Conservation (phyloP, 192 early-diverging fungal genomes). For the Podila verticillata region DNA sequence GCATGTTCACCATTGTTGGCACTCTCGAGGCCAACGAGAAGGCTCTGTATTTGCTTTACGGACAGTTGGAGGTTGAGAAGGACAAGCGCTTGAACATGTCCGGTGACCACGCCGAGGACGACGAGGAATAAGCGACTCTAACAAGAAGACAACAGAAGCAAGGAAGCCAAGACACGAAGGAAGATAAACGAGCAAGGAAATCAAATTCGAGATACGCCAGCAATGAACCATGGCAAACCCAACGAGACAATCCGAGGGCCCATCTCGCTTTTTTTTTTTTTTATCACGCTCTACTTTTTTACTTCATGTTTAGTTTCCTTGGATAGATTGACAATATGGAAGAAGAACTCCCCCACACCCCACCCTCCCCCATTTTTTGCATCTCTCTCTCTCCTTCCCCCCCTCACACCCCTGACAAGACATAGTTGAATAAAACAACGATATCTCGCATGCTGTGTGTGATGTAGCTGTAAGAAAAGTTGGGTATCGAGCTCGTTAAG, state of each 20-base stretch:
- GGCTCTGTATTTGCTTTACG: conserved; percentile 92
- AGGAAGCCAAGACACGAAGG: not conserved
- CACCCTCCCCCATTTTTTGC: not conserved
- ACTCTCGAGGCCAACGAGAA: conserved; percentile 87
- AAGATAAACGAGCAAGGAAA: not conserved
- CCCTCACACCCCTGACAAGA: no score
- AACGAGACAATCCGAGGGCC: no score
- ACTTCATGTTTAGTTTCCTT: not conserved
- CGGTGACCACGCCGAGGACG: conserved; percentile 48
- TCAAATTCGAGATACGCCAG: no score
- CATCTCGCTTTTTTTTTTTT: no score
- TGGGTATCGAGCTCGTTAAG: no score
- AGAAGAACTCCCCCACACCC: not conserved
- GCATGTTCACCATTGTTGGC: conserved; percentile 93
- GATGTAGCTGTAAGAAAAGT: no score
- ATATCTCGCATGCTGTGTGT: no score
- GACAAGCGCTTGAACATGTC: conserved; percentile 71
- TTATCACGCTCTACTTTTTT: not conserved
- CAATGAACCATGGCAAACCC: conserved; percentile 3
- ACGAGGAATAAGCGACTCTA: conserved; percentile 32
- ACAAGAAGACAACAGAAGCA: conserved; percentile 20
- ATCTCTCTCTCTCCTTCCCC: no score
- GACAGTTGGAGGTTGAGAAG: conserved; percentile 89
- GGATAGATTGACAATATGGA: not conserved
- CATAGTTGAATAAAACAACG: no score